phyloP scores from a whole-genome alignment of 192 early-diverging fungal species.

The Jimgerdemannia flammicorona region DNA sequence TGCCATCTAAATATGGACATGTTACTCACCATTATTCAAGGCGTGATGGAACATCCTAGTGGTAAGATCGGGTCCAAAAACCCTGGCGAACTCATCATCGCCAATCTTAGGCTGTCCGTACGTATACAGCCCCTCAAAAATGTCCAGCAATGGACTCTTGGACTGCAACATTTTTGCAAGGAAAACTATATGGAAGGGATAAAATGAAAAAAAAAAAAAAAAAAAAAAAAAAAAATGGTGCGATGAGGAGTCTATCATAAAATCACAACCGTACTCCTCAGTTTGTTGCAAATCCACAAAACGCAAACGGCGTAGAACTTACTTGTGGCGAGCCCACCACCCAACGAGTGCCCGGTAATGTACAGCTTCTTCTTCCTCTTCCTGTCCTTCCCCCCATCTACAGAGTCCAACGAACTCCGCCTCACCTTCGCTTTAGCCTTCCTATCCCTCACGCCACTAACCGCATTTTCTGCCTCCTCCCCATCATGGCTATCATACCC shows the following conservation, averaged over 20 bases:
- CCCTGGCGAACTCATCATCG: slow-evolving; percentile 45
- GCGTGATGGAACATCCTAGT: slow-evolving; percentile 55
- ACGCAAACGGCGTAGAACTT: background rate
- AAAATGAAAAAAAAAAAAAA: background rate
- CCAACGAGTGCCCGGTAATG: slow-evolving; percentile 51
- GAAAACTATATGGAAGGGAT: slow-evolving; percentile 28
- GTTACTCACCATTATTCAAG: slow-evolving; percentile 43
- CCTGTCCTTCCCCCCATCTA: background rate
- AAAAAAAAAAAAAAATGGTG: background rate
- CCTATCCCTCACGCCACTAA: background rate
- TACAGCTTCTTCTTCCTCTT: slow-evolving; percentile 42
- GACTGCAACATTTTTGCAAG: slow-evolving; percentile 49
- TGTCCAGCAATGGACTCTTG: slow-evolving; percentile 39
- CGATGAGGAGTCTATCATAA: background rate
- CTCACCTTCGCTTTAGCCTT: background rate
- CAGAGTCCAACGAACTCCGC: no score
- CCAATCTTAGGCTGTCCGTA: slow-evolving; percentile 48
- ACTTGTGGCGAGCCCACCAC: slow-evolving; percentile 45
- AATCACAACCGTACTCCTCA: background rate
- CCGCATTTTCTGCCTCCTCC: background rate
- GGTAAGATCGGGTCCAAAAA: slow-evolving; percentile 37
- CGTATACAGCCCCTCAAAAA: slow-evolving; percentile 51
- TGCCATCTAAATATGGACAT: slow-evolving; percentile 1
- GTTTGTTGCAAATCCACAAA: background rate
- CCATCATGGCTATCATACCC: background rate